Percentiles rank a stretch among this genome's conserved stretches.
Conservation (phyloP, 768 basidiomycete genomes). For the Leccinum boreale region DNA sequence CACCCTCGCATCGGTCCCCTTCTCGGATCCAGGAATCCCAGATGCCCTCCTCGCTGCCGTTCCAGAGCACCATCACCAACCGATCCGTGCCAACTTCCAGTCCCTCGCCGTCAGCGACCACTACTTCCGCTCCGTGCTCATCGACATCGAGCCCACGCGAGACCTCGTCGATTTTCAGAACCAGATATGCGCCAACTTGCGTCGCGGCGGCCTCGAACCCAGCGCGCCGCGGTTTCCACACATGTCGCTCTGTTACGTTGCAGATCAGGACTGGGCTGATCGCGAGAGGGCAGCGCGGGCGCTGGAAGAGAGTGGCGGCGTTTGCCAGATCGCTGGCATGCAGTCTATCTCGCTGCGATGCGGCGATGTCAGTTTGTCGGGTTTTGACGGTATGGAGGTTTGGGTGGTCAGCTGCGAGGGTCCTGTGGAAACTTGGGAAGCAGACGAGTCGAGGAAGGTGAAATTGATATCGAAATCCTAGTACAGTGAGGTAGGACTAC, state of each 20-base stretch:
- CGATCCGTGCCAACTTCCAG: slow-evolving; percentile 46
- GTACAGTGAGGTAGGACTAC: not conserved
- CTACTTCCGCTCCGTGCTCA: slow-evolving; percentile 71
- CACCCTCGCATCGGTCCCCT: slow-evolving; percentile 53
- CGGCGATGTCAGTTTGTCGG: slow-evolving; percentile 33
- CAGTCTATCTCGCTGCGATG: slow-evolving; percentile 26
- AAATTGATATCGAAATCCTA: not conserved
- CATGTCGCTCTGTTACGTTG: slow-evolving; percentile 71
- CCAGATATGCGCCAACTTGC: slow-evolving; percentile 39
- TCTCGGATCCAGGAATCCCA: not conserved
- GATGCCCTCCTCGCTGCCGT: slow-evolving; percentile 38
- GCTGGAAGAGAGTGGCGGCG: slow-evolving; percentile 36
- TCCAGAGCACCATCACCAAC: slow-evolving; percentile 27
- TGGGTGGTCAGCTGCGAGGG: slow-evolving; percentile 63
- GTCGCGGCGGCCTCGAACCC: slow-evolving; percentile 35
- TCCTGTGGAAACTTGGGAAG: slow-evolving; percentile 55
- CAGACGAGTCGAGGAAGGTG: slow-evolving; percentile 39
- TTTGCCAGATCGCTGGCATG: slow-evolving; percentile 28
- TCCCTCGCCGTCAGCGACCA: slow-evolving; percentile 55
- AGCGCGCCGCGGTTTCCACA: slow-evolving; percentile 64
- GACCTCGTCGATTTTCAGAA: slow-evolving; percentile 49
- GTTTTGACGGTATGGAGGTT: slow-evolving; percentile 47
- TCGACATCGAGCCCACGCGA: slow-evolving; percentile 44
- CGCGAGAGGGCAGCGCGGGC: slow-evolving; percentile 46
- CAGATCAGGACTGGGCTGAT: slow-evolving; percentile 57